Base-by-base conservation (phyloP, 225 moss, liverwort and hornwort genomes). In the Polytrichum commune region DNA sequence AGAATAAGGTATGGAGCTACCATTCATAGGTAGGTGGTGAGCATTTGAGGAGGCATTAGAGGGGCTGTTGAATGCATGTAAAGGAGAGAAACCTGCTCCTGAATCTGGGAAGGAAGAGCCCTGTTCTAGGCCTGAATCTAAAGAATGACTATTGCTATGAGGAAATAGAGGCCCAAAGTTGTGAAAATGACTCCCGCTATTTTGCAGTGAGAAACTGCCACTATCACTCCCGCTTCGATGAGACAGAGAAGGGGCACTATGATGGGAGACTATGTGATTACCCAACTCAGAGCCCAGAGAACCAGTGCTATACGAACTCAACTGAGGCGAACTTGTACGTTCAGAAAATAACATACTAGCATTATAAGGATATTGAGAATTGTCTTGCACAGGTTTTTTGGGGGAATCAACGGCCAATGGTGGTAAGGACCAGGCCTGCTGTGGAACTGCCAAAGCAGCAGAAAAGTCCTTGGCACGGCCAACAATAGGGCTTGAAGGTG, bases 361-460 rank as follows among this genome's bases (percentile, higher is more conserved):
- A 64, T 69, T 86, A 54, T 81, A 75, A n/a, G 81, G 76, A 73
- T 64, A 85, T 66, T 78, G 77, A 67, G 71, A 63, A 75, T 77
- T 70, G 57, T 80, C 84, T 58, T 79, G 77, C 67, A 76, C 30
- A 9, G 74, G 78, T 65, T 88, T 90, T 29, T 84, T 74, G 65
- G 72, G 80, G 20, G 74, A 73, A 63, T 85, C 85, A 46, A 83
- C 83, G 23, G 88, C 80, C 76, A 89, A 55, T 60, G 94, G 87
- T 46, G 92, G 89, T 30, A 86, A 62, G 53, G 89, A 89, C 94
- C 94, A 95, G 66, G 86, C 92, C 62, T 86, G 88, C 60, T 89
- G 90, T 46, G 87, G 80, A 57, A 86, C 88, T 66, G 77, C 77
- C 65, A 82, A 77, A 62, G 88, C 75, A 63, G 85, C 79, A 32